phyloP scores from a whole-genome alignment of 108 stramenopile species.

The Discostella stelligeroides region DNA sequence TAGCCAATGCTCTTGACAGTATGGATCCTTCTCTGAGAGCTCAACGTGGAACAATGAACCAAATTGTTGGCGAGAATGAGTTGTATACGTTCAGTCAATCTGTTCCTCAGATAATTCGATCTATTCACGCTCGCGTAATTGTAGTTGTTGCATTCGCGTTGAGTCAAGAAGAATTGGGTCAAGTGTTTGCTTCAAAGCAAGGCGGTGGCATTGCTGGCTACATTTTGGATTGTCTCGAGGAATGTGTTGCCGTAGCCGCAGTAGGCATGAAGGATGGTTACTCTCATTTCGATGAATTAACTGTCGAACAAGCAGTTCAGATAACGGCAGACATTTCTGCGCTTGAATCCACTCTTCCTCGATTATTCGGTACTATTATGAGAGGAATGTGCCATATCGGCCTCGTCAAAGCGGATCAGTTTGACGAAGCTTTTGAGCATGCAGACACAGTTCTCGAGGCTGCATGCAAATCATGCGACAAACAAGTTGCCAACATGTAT shows the following conservation, averaged over 20 bases:
- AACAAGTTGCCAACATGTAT: conserved; percentile 88
- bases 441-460: conserved; percentile 79
- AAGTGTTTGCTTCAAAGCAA: conserved; percentile 82
- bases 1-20: conserved; percentile 33
- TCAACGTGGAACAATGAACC: conserved; percentile 47
- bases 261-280: conserved; percentile 87
- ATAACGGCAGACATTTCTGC: conserved; percentile 89
- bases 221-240: conserved; percentile 86
- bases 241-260: conserved; percentile 85
- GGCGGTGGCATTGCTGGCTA: conserved; percentile 81
- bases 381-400: conserved; percentile 89
- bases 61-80: conserved; percentile 61
- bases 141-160: conserved; percentile 81
- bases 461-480: conserved; percentile 87
- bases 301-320: conserved; percentile 88
- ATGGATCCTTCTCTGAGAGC: conserved; percentile 50
- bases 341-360: conserved; percentile 76
- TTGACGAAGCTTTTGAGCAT: conserved; percentile 85
- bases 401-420: conserved; percentile 79
- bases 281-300: conserved; percentile 73
- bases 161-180: conserved; percentile 88
- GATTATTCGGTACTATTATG: conserved; percentile 87
- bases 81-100: conserved; percentile 77
- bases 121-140: conserved; percentile 88
- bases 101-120: conserved; percentile 78